Evolutionary conservation across 768 basidiomycete species (phyloP), one percentile per base, ranked within the genome.

Genomic region (Rhodotorula paludigena): DNA sequence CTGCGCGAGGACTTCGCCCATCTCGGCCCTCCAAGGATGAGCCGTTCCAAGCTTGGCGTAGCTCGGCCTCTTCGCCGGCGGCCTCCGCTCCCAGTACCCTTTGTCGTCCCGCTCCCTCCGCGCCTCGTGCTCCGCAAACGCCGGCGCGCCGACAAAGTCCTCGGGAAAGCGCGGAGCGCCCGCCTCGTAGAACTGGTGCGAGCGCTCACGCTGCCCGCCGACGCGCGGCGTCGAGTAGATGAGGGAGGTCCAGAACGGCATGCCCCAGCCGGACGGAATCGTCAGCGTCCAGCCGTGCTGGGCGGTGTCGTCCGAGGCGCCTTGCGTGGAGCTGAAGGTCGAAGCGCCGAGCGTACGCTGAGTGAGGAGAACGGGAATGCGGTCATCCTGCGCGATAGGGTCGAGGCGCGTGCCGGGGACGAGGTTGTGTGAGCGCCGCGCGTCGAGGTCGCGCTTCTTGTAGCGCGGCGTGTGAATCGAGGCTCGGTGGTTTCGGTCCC

Each of bases 231-330:
- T 88, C 0, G 92, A 92, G 77, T 85, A 86, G 6, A 83, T 82
- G 57, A 99, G 83, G 5, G 92, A 93, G 47, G 82, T 82, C 69
- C 89, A 85, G 79, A 98, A 91, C 2, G 92, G 82, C 87, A 92
- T 94, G 0, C 84, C 83, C 92, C 92, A 98, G 20, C 90, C 92
- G 2, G 85, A 81, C 6, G 94, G 94, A 39, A 94, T 77, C 53
- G 96, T 81, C 15, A 99, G 80, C 14, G 87, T 91, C 88, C 90
- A 96, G 45, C 93, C 92, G 73, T 92, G 86, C 38, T 91, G 80
- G 2, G 82, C 48, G n/a, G 32, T 23, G 32, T 28, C 35, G 38
- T 49, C 36, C 7, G 60, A 45, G 11, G 49, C n/a, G n/a, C n/a
- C n/a, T n/a, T n/a, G n/a, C n/a, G 21, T 11, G 52, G 39, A 18